phyloP scores from a whole-genome alignment of 2,329 filamentous ascomycete genomes.

The Alternaria novae-zelandiae region DNA sequence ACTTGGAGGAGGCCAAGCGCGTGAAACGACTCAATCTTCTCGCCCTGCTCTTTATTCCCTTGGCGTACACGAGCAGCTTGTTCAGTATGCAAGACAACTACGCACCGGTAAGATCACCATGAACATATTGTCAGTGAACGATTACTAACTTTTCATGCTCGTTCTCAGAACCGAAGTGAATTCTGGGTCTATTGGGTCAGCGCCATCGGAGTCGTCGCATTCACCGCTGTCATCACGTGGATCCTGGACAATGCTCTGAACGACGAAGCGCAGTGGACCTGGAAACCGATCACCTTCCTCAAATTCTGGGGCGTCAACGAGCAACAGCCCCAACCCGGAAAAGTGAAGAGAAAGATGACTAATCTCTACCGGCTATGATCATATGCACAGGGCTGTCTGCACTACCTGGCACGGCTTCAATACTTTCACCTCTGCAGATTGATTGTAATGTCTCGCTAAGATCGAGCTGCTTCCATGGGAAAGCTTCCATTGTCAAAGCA shows the following conservation, averaged over 20 bases:
- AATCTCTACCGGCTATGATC: slow-evolving; percentile 13
- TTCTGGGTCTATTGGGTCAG: slow-evolving; percentile 46
- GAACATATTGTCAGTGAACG: background rate
- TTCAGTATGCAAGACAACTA: slow-evolving; percentile 46
- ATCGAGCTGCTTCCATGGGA: background rate
- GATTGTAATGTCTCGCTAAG: background rate
- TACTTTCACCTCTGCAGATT: background rate
- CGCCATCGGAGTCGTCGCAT: slow-evolving; percentile 30
- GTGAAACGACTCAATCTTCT: slow-evolving; percentile 43
- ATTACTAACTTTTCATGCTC: background rate
- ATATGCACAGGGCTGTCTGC: background rate
- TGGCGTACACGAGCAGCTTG: slow-evolving; percentile 41
- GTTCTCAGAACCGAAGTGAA: slow-evolving; percentile 15
- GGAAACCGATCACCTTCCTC: slow-evolving; percentile 8
- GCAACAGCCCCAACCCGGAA: background rate
- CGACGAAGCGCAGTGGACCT: slow-evolving; percentile 38
- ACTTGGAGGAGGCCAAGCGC: slow-evolving; percentile 44
- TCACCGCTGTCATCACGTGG: slow-evolving; percentile 35
- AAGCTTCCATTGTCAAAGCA: background rate
- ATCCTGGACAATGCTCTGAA: slow-evolving; percentile 36
- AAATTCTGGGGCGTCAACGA: slow-evolving; percentile 19
- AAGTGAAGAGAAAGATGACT: slow-evolving; percentile 15
- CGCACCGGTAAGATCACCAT: slow-evolving; percentile 18
- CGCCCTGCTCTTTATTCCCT: slow-evolving; percentile 42
- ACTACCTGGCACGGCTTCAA: background rate